Percentiles rank a stretch among this genome's conserved stretches.
Conservation (phyloP, 768 basidiomycete genomes). For the Crucibulum laeve region DNA sequence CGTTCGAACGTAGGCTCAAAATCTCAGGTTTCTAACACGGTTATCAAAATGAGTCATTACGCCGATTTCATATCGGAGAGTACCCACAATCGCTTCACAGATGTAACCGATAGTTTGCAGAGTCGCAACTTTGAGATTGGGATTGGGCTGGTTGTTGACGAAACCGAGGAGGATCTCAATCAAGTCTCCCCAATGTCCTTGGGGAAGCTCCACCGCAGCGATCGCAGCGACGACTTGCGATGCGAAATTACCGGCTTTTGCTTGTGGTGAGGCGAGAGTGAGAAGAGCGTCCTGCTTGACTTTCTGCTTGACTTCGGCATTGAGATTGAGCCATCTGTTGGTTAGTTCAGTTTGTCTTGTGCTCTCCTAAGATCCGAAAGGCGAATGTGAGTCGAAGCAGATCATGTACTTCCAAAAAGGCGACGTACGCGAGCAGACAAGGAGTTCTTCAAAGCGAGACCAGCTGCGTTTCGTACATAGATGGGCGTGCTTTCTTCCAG, state of each 20-base stretch:
- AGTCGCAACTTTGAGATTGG: conserved; percentile 79
- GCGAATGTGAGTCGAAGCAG: conserved; percentile 13
- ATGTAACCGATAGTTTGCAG: conserved; percentile 96
- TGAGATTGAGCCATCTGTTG: conserved; percentile 79
- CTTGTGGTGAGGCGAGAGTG: conserved; percentile 69
- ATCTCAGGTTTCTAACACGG: conserved; percentile 90
- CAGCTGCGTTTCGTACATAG: conserved; percentile 91
- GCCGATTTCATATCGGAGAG: conserved; percentile 4
- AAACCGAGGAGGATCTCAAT: conserved; percentile 86
- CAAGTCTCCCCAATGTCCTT: conserved; percentile 84
- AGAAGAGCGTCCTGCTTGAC: conserved; percentile 86
- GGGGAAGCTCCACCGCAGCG: conserved; percentile 88
- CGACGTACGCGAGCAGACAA: conserved; percentile 82
- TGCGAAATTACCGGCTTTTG: conserved; percentile 79
- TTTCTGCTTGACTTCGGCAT: conserved; percentile 61
- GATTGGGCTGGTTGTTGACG: conserved; percentile 70
- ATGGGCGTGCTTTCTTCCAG: conserved; percentile 66
- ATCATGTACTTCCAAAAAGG: conserved; percentile 11
- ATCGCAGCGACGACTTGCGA: conserved; percentile 94
- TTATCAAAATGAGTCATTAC: conserved; percentile 12
- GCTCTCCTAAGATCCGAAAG: conserved; percentile 50
- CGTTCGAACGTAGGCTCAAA: conserved; percentile 83
- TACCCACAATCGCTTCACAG: conserved; percentile 91
- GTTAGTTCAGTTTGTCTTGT: conserved; percentile 73
- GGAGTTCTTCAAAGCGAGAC: conserved; percentile 94